Base-by-base conservation (phyloP, 805 yeast genomes). In the Tetrapisispora nanseiensis region DNA sequence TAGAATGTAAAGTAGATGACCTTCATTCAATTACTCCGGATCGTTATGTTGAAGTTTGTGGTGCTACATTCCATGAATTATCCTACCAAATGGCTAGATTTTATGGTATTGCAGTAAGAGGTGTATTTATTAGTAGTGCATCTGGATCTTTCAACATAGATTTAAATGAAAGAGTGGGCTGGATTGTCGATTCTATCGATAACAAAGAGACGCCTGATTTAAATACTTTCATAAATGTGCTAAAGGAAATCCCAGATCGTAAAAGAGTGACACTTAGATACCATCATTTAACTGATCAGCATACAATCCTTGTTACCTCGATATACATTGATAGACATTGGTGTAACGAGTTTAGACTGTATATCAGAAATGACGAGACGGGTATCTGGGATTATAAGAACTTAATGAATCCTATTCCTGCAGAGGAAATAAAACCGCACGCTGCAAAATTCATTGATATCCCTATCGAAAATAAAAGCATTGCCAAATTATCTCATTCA, bases 1-100 rank as follows among this genome's bases (percentile, higher is more conserved):
- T 76, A 24, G 58, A 47, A 5, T 74, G 85, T 41, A 60, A 54
- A 16, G 82, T 89, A 33, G 86, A 82, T 30, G 83, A 89, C 54
- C 67, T 89, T 45, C 95, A 87, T 58, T 67, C 71, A 6, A 84
- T 87, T 27, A 82, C 96, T 0, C 97, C 97, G 24, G 75, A 74
- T 54, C 70, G 87, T 49, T 86, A 76, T 58, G 78, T 89, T 4
- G 82, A 80, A 42, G 90, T 84, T 7, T 81, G 83, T 38, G 96
- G 96, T 42, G 95, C 94, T 1, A 75, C 86, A 0, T 86, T 87
- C 64, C 86, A 87, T 56, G 80, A 84, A 41, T 64, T 89, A 50
- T 82, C 94, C 39, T 89, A 89, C 59, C 96, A 89, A 62, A 70
- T 87, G 65, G 96, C 96, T 2, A 74, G 95, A 55, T 73, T 79